Base-by-base conservation (phyloP, 1,139 yeast species). In the Nakaseomyces uthaithaninus region DNA sequence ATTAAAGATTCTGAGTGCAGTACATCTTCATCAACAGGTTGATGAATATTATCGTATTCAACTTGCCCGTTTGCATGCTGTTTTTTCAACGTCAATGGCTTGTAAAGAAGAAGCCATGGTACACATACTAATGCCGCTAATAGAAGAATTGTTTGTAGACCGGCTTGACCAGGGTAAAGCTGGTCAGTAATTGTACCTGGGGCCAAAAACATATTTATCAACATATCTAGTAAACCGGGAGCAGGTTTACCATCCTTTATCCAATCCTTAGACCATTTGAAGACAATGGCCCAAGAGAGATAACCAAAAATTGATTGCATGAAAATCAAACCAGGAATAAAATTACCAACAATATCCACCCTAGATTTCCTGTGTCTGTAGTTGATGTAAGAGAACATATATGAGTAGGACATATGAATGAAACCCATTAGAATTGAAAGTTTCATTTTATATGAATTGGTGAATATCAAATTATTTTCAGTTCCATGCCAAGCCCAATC, bases 231-330 rank as follows among this genome's bases (percentile, higher is more conserved):
- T 54, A 83, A 69, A 31, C 87, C 84, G 33, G 94, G 94, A 6
- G 93, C 89, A 42, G 81, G 85, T 54, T 72, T 66, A 2, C 66
- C 72, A 42, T 76, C 70, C n/a, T 71, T 76, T 45, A 72, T 68
- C 94, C 94, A 83, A 60, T 82, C 79, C 44, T 77, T 74, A 17
- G 77, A 67, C 94, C 94, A 83, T 60, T 83, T 83, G 68, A 77
- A 81, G 37, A 83, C 73, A 47, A 83, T 82, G 49, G 82, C 72
- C 44, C 80, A 62, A 0, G 87, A 72, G 45, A 83, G 67, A 55
- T 83, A 82, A 18, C 94, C 94, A 57, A 83, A 82, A 41, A 83
- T 82, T 40, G 85, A 80, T 60, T 80, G 89, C 91, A 83, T 80
- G 62, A 83, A 83, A 42, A 82, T 66, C 43, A 82, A 67, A 27